These are phyloP conservation scores for Botryosphaeria dothidea DNA, from an alignment of 2,329 filamentous ascomycete species.

Conservation along the genomic window DNA sequence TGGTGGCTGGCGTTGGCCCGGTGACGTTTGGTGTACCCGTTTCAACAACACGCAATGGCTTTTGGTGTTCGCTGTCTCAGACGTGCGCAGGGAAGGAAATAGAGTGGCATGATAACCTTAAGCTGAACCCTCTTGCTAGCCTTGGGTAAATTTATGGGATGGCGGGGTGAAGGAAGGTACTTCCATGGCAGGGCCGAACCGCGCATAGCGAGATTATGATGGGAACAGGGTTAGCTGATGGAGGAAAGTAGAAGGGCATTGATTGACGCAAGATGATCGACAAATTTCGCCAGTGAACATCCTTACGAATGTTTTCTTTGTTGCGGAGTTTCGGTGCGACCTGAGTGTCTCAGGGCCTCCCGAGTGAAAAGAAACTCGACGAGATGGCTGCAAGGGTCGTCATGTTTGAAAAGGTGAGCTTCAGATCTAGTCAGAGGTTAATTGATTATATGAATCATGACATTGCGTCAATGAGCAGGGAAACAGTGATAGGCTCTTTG, in stretches of 20 bases:
- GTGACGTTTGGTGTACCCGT: not conserved
- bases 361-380: not conserved
- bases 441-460: not conserved
- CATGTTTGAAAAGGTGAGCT: not conserved
- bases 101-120: not conserved
- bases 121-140: not conserved
- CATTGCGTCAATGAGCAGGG: not conserved
- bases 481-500: not conserved
- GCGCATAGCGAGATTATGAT: not conserved
- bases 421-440: not conserved
- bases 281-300: not conserved
- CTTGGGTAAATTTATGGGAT: not conserved
- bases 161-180: not conserved
- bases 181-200: slow-evolving; percentile 12
- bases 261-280: slow-evolving; percentile 10
- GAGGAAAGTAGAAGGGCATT: not conserved
- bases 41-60: too few species aligned
- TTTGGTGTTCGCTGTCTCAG: too few species aligned
- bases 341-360: not conserved
- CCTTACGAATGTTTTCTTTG: not conserved
- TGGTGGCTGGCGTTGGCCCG: not conserved
- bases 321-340: not conserved
- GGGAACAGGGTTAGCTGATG: not conserved
- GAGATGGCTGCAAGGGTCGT: not conserved
- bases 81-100: too few species aligned